A percentile compares a stretch with the other conserved stretches of the same genome.
phyloP scores from a whole-genome alignment of 352 stramenopile genomes.

The Phytophthora pseudosyringae region DNA sequence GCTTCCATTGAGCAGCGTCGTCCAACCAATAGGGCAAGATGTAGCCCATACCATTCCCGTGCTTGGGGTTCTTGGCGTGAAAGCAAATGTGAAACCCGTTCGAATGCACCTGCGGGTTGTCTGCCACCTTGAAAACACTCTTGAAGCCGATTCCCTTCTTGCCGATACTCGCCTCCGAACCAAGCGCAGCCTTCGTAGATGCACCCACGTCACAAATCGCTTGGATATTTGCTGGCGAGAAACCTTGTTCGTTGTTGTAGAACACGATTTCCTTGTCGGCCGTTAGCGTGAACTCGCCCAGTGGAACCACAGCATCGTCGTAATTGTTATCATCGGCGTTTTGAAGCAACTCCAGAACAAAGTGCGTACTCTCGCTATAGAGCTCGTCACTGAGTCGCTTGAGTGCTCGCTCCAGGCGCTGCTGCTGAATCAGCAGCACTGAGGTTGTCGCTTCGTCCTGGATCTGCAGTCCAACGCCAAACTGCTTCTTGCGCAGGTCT shows the following conservation, averaged over 20 bases:
- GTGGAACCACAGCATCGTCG: slow-evolving; percentile 41
- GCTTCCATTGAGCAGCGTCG: slow-evolving; percentile 47
- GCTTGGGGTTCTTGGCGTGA: slow-evolving; percentile 54
- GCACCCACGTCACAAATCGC: slow-evolving; percentile 89
- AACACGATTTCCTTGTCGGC: slow-evolving; percentile 66
- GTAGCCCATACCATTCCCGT: slow-evolving; percentile 67
- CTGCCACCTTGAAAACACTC: slow-evolving; percentile 91
- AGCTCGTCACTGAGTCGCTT: slow-evolving; percentile 88
- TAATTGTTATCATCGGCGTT: slow-evolving; percentile 91
- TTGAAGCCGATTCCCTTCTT: slow-evolving; percentile 93
- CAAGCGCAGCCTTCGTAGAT: slow-evolving; percentile 67
- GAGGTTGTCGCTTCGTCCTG: slow-evolving; percentile 57
- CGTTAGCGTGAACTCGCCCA: slow-evolving; percentile 69
- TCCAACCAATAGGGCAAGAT: slow-evolving; percentile 86
- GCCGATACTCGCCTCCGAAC: slow-evolving; percentile 71
- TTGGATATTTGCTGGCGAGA: slow-evolving; percentile 75
- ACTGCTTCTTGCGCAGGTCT: slow-evolving; percentile 71
- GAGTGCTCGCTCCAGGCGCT: slow-evolving; percentile 82
- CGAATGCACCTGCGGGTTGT: slow-evolving; percentile 85
- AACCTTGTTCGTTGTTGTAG: slow-evolving; percentile 87
- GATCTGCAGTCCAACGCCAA: slow-evolving; percentile 78
- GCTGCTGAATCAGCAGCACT: slow-evolving; percentile 76
- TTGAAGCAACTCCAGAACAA: slow-evolving; percentile 89
- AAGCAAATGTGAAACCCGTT: slow-evolving; percentile 90
- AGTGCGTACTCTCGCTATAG: slow-evolving; percentile 89